Conservation (phyloP, 2,329 filamentous ascomycete genomes). For the Neofusicoccum cordaticola region DNA sequence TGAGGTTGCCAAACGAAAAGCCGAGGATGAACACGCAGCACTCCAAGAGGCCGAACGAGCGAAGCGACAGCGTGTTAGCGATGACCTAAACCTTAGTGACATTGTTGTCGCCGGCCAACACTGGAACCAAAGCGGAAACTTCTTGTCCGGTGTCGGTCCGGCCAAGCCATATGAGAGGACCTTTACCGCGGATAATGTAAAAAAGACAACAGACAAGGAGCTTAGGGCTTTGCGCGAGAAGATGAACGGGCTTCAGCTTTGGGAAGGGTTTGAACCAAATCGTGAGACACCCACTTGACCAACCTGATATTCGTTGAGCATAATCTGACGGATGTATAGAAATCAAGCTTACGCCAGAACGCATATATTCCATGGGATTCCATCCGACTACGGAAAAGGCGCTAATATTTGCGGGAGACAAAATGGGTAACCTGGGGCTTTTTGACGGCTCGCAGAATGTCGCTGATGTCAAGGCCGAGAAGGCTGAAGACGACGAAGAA, state of each 20-base stretch:
- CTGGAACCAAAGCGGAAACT: slow-evolving; percentile 66
- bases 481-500: slow-evolving; percentile 68
- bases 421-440: slow-evolving; percentile 84
- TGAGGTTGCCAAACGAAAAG: slow-evolving; percentile 66
- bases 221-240: slow-evolving; percentile 70
- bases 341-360: slow-evolving; percentile 86
- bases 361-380: slow-evolving; percentile 83
- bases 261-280: slow-evolving; percentile 79
- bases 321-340: slow-evolving; percentile 47
- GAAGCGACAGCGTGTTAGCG: slow-evolving; percentile 64
- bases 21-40: slow-evolving; percentile 61
- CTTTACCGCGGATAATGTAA: slow-evolving; percentile 79
- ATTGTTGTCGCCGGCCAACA: slow-evolving; percentile 77
- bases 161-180: slow-evolving; percentile 81
- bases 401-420: slow-evolving; percentile 89
- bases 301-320: background rate
- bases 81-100: slow-evolving; percentile 69
- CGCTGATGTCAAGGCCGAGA: slow-evolving; percentile 51
- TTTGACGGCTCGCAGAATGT: slow-evolving; percentile 79
- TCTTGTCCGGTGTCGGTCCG: slow-evolving; percentile 65
- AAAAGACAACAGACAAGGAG: slow-evolving; percentile 73
- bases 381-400: slow-evolving; percentile 85
- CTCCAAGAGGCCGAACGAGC: slow-evolving; percentile 56
- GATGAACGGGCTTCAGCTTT: slow-evolving; percentile 75
- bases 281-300: slow-evolving; percentile 47